Evolutionary conservation across 345 rosid genomes (phyloP).

Genomic region (Melastoma malabathricum): DNA sequence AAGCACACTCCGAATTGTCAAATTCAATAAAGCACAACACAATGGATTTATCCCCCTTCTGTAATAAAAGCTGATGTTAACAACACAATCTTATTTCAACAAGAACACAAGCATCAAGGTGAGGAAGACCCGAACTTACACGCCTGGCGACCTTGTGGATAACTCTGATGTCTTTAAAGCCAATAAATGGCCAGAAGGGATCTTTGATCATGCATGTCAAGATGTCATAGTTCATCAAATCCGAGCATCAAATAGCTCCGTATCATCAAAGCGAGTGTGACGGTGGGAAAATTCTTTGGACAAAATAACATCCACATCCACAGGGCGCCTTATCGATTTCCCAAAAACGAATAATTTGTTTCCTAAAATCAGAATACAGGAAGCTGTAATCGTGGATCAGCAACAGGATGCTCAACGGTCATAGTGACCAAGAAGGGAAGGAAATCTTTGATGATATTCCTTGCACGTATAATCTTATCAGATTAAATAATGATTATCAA

Average conservation of each 20-base stretch:
- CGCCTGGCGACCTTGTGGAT: constrained; percentile 45
- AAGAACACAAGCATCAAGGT: neutral
- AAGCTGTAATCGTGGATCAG: too few relatives aligned
- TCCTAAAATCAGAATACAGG: too few relatives aligned
- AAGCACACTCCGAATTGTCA: constrained; percentile 29
- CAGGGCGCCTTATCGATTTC: too few relatives aligned
- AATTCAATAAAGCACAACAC: constrained; percentile 56
- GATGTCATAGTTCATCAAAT: constrained; percentile 9
- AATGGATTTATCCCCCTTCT: constrained; percentile 37
- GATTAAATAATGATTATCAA: too few relatives aligned
- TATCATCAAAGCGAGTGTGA: too few relatives aligned
- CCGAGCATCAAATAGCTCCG: neutral
- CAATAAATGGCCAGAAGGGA: constrained; percentile 46
- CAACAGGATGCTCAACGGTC: too few relatives aligned
- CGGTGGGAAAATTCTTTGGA: too few relatives aligned
- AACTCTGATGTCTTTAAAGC: constrained; percentile 50
- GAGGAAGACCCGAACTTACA: constrained; percentile 20
- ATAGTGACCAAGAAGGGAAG: too few relatives aligned
- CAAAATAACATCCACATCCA: too few relatives aligned
- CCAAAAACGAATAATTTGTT: too few relatives aligned
- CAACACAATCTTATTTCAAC: neutral
- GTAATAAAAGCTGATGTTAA: constrained; percentile 6
- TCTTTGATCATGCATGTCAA: constrained; percentile 20
- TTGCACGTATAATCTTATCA: too few relatives aligned
- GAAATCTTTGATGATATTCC: too few relatives aligned